These are phyloP conservation scores for Pseudofabraea citricarpa DNA, from an alignment of 2,329 filamentous ascomycete species.

Conservation along the genomic window DNA sequence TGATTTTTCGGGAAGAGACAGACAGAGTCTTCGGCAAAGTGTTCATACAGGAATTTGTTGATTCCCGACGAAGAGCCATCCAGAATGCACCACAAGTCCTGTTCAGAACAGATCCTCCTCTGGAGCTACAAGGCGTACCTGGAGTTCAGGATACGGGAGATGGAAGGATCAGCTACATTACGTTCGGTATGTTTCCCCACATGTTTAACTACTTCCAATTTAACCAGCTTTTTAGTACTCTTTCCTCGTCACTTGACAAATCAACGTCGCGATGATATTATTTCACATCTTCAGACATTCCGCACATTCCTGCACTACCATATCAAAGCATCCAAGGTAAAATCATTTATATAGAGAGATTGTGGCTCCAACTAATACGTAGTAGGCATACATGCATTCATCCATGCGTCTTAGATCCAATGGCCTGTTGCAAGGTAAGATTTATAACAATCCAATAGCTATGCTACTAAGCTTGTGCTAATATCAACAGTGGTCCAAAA, in stretches of 20 bases:
- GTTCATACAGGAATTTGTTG: slow-evolving; percentile 97
- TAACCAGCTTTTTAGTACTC: slow-evolving; percentile 56
- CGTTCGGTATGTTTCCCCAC: slow-evolving; percentile 67
- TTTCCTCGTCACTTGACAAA: slow-evolving; percentile 92
- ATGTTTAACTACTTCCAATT: slow-evolving; percentile 12
- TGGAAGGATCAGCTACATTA: slow-evolving; percentile 93
- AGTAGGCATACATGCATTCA: slow-evolving; percentile 89
- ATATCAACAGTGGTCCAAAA: slow-evolving; percentile 75
- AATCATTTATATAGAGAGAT: background rate
- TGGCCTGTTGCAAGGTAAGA: slow-evolving; percentile 91
- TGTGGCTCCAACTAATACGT: slow-evolving; percentile 6
- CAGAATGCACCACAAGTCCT: slow-evolving; percentile 98
- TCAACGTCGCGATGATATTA: slow-evolving; percentile 88
- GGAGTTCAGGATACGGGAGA: slow-evolving; percentile 73
- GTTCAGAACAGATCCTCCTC: slow-evolving; percentile 88
- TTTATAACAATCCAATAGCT: background rate
- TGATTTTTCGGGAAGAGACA: slow-evolving; percentile 95
- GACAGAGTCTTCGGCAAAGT: slow-evolving; percentile 97
- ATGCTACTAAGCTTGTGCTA: slow-evolving; percentile 21
- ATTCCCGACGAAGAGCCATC: slow-evolving; percentile 88
- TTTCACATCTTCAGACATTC: slow-evolving; percentile 99
- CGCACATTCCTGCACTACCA: slow-evolving; percentile 99
- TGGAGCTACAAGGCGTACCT: slow-evolving; percentile 83
- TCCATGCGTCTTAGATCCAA: slow-evolving; percentile 96
- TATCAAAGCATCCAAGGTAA: slow-evolving; percentile 94